Evolutionary conservation across 2,329 filamentous ascomycete species (phyloP).

Genomic region (Dendryphion nanum): DNA sequence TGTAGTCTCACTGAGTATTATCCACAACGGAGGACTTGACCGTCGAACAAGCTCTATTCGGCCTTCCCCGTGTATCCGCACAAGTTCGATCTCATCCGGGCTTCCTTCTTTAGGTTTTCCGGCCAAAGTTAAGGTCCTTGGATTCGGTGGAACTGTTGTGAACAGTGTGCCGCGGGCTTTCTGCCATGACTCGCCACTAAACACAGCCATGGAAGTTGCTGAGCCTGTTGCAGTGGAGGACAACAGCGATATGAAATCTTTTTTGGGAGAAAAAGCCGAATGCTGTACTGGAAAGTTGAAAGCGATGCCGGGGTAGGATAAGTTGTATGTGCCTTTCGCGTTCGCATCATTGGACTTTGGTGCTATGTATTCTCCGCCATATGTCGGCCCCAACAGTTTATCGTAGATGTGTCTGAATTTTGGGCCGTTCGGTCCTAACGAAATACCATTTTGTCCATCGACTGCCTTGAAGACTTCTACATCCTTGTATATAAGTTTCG

Average conservation of each 20-base stretch:
- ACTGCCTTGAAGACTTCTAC: conserved; percentile 71
- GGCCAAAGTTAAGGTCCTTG: conserved; percentile 68
- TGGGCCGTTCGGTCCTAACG: conserved; percentile 56
- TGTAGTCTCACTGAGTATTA: conserved; percentile 80
- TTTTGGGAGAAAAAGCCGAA: conserved; percentile 70
- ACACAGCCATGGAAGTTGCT: conserved; percentile 86
- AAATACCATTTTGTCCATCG: conserved; percentile 24
- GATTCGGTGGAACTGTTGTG: conserved; percentile 69
- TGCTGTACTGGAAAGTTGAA: conserved; percentile 82
- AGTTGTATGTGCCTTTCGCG: conserved; percentile 72
- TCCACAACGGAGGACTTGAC: conserved; percentile 64
- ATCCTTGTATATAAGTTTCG: conserved; percentile 76
- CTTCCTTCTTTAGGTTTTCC: conserved; percentile 73
- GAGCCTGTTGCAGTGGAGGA: conserved; percentile 74
- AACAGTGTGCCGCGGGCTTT: conserved; percentile 76
- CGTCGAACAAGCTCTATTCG: conserved; percentile 75
- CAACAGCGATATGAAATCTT: conserved; percentile 82
- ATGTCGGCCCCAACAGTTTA: conserved; percentile 87
- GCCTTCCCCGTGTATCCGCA: conserved; percentile 75
- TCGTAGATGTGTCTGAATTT: conserved; percentile 90
- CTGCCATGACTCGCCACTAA: conserved; percentile 86
- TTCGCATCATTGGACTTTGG: conserved; percentile 54
- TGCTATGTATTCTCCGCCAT: conserved; percentile 86
- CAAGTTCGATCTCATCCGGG: conserved; percentile 84
- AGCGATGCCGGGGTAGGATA: conserved; percentile 92